Percentiles rank a stretch among this genome's conserved stretches.
Evolutionary conservation across 1,284 basidiomycete genomes (phyloP).

Genomic region (Cutaneotrichosporon cyanovorans): DNA sequence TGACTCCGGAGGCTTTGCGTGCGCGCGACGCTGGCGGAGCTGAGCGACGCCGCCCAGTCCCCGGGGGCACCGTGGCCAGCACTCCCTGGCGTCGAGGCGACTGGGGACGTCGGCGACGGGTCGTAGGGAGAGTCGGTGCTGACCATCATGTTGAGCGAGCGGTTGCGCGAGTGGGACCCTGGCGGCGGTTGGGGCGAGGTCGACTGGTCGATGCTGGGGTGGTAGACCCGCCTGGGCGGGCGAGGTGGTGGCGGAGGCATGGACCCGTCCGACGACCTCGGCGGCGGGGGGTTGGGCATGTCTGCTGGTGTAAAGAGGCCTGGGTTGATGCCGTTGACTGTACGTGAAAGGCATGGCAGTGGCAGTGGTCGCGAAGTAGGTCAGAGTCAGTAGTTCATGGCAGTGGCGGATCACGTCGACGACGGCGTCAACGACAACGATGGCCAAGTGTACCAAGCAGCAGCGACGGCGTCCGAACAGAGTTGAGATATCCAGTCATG

Average conservation of each 20-base stretch:
- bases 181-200: conserved; percentile 15
- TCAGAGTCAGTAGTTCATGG: too few relatives aligned
- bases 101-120: conserved; percentile 9
- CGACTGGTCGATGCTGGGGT: conserved; percentile 12
- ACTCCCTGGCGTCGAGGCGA: conserved; percentile 7
- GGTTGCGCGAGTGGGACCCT: conserved; percentile 23
- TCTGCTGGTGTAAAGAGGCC: conserved; percentile 16
- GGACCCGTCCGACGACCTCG: not conserved
- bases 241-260: conserved; percentile 30
- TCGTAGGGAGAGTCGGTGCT: conserved; percentile 1
- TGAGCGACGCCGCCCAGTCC: conserved; percentile 1
- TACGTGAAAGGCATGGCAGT: too few relatives aligned
- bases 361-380: not conserved
- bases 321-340: conserved; percentile 15
- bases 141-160: conserved; percentile 26
- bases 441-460: too few relatives aligned
- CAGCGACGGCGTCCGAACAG: too few relatives aligned
- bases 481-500: too few relatives aligned
- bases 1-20: conserved; percentile 37
- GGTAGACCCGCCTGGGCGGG: conserved; percentile 31
- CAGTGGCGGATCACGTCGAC: too few relatives aligned
- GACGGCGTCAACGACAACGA: too few relatives aligned
- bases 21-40: conserved; percentile 27
- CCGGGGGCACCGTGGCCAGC: conserved; percentile 3
- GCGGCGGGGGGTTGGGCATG: too few relatives aligned